Evolutionary conservation across 345 rosid species (phyloP).

Genomic region (Brassica incana): DNA sequence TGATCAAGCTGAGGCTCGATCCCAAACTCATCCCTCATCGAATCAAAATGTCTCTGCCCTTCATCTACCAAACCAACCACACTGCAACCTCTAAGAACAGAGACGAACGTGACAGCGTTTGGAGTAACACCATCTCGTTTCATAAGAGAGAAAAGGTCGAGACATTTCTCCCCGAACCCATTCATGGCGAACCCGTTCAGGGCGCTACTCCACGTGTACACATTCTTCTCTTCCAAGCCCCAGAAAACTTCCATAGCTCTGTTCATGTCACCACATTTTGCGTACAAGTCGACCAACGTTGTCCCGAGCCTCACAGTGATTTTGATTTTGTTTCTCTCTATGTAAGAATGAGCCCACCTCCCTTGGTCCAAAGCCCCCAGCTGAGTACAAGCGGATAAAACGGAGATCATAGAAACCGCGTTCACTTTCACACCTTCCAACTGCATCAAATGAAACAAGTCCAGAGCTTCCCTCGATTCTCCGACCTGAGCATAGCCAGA

Average conservation of each 20-base stretch:
- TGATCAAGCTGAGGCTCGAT: constrained; percentile 62
- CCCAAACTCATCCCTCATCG: constrained; percentile 51
- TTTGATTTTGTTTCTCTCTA: constrained; percentile 51
- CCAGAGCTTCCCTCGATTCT: constrained; percentile 46
- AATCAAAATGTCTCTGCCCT: constrained; percentile 50
- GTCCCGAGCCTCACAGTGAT: constrained; percentile 56
- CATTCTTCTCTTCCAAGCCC: constrained; percentile 56
- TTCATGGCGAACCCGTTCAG: constrained; percentile 63
- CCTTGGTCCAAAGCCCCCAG: constrained; percentile 63
- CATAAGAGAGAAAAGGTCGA: constrained; percentile 56
- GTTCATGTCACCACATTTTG: constrained; percentile 57
- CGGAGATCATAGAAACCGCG: constrained; percentile 56
- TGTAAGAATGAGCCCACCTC: constrained; percentile 64
- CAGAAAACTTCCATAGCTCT: constrained; percentile 59
- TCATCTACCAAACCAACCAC: constrained; percentile 57
- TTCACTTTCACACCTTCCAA: constrained; percentile 55
- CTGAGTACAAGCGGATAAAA: constrained; percentile 62
- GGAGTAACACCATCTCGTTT: constrained; percentile 45
- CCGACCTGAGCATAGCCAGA: constrained; percentile 58
- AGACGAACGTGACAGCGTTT: constrained; percentile 55
- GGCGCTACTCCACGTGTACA: constrained; percentile 62
- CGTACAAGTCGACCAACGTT: constrained; percentile 61
- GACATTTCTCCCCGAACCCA: constrained; percentile 51
- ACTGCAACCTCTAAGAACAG: constrained; percentile 59
- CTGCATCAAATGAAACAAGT: constrained; percentile 62